Percentiles rank a stretch among this genome's conserved stretches.
phyloP scores from a whole-genome alignment of 768 basidiomycete genomes.

The Russula sp. region DNA sequence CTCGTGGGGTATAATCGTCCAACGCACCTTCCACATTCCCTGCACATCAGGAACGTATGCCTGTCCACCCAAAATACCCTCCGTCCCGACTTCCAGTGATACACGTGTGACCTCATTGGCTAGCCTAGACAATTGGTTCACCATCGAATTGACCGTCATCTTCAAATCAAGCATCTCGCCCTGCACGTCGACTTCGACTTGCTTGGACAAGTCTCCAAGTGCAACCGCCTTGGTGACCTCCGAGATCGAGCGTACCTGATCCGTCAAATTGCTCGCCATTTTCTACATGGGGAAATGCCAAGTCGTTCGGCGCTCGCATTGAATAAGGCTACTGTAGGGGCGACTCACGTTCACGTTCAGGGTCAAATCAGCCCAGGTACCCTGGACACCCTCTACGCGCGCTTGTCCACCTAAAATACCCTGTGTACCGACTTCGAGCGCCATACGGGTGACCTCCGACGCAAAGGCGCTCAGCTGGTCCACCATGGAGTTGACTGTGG shows the following conservation, averaged over 20 bases:
- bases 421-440: conserved; percentile 80
- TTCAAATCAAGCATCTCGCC: conserved; percentile 90
- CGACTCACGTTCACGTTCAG: conserved; percentile 70
- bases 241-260: conserved; percentile 87
- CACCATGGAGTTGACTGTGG: conserved; percentile 86
- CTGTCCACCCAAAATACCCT: conserved; percentile 91
- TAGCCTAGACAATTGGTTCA: conserved; percentile 60
- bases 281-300: conserved; percentile 39
- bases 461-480: conserved; percentile 79
- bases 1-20: not conserved
- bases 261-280: conserved; percentile 81
- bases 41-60: conserved; percentile 88
- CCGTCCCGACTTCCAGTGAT: conserved; percentile 84
- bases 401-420: conserved; percentile 87
- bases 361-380: conserved; percentile 86
- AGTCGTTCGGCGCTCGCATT: not conserved
- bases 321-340: conserved; percentile 14
- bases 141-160: conserved; percentile 76
- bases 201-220: conserved; percentile 72
- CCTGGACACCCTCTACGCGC: conserved; percentile 78
- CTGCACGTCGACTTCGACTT: conserved; percentile 87
- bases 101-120: conserved; percentile 88
- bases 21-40: conserved; percentile 82
- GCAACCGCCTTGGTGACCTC: conserved; percentile 77
- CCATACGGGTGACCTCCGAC: conserved; percentile 71